Percentiles rank a stretch among this genome's conserved stretches.
Conservation (phyloP, 768 basidiomycete genomes). For the Trametes cubensis region DNA sequence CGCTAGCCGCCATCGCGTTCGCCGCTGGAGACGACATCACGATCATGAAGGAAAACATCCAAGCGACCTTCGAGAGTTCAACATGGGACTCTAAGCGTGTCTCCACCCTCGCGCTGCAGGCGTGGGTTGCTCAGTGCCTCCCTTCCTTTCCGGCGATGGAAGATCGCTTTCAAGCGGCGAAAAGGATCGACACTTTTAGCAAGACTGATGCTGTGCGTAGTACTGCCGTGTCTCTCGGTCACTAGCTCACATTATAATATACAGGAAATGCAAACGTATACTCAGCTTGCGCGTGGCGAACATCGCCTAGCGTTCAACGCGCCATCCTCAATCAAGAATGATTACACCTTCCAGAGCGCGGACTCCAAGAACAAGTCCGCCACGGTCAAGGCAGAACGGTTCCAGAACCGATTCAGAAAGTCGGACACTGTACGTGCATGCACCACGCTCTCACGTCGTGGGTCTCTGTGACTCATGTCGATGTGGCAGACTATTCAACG, state of each 20-base stretch:
- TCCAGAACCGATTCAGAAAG: constrained; percentile 33
- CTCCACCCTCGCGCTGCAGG: constrained; percentile 27
- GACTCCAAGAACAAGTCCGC: constrained; percentile 24
- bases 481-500: background rate
- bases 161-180: constrained; percentile 45
- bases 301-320: constrained; percentile 34
- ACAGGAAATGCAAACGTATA: constrained; percentile 23
- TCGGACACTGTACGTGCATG: constrained; percentile 16
- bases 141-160: constrained; percentile 43
- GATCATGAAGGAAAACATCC: constrained; percentile 30
- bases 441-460: background rate
- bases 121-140: constrained; percentile 42
- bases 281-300: constrained; percentile 28
- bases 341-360: constrained; percentile 22
- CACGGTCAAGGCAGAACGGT: constrained; percentile 31
- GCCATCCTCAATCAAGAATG: constrained; percentile 30
- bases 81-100: constrained; percentile 17
- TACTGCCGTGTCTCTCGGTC: background rate
- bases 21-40: constrained; percentile 23
- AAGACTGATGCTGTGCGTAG: constrained; percentile 40
- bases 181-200: constrained; percentile 48
- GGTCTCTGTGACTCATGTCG: background rate
- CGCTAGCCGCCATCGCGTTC: constrained; percentile 44
- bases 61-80: constrained; percentile 22
- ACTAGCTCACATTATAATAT: background rate